A percentile compares a stretch with the other conserved stretches of the same genome.
phyloP scores from a whole-genome alignment of 805 yeast species.

The Candida vaughaniae region DNA sequence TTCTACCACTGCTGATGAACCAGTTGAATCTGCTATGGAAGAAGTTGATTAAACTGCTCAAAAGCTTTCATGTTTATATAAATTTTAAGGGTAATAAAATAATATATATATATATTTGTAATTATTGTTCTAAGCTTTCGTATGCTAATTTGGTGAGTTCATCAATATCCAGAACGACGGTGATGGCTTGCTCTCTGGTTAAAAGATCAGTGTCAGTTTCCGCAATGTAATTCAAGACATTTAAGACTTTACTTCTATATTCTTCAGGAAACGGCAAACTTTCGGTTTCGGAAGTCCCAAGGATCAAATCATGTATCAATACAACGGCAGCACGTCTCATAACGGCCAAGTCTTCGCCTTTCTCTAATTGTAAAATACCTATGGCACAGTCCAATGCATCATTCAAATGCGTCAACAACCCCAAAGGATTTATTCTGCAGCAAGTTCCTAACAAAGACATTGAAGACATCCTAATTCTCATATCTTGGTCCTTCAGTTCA shows the following conservation, averaged over 20 bases:
- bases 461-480: slow-evolving; percentile 76
- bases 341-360: slow-evolving; percentile 42
- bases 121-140: slow-evolving; percentile 2
- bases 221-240: slow-evolving; percentile 41
- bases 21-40: slow-evolving; percentile 96
- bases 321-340: slow-evolving; percentile 78
- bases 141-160: slow-evolving; percentile 22
- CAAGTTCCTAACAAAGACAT: slow-evolving; percentile 79
- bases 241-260: slow-evolving; percentile 44
- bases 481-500: slow-evolving; percentile 43
- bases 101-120: slow-evolving; percentile 1
- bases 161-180: slow-evolving; percentile 30
- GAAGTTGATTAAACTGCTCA: slow-evolving; percentile 77
- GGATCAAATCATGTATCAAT: slow-evolving; percentile 58
- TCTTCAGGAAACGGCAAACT: slow-evolving; percentile 49
- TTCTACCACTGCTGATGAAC: slow-evolving; percentile 59
- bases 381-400: slow-evolving; percentile 73
- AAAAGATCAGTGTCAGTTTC: slow-evolving; percentile 56
- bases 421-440: slow-evolving; percentile 58
- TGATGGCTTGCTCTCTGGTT: slow-evolving; percentile 56
- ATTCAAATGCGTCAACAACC: slow-evolving; percentile 45
- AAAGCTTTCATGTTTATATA: slow-evolving; percentile 11
- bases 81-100: slow-evolving; percentile 9
- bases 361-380: slow-evolving; percentile 69
- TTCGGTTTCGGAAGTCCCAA: slow-evolving; percentile 46